Conservation (phyloP, 306 rosid species). For the Crataegus laevigata region DNA sequence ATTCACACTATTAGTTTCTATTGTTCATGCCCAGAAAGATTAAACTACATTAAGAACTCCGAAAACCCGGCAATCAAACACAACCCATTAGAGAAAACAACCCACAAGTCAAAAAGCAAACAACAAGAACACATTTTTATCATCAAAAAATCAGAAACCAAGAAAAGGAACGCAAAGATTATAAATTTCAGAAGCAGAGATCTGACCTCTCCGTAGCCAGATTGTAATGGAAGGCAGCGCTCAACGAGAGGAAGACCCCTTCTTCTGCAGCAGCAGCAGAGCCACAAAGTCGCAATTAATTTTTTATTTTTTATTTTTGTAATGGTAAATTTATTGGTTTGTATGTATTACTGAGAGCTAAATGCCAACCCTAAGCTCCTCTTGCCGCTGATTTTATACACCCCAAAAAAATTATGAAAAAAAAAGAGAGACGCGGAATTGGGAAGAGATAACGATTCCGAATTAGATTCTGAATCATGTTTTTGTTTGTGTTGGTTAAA, state of each 20-base stretch:
- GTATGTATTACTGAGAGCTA: neutral
- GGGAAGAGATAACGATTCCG: neutral
- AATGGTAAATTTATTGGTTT: neutral
- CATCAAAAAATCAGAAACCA: conserved; percentile 1
- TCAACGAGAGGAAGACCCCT: neutral
- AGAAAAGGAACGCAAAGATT: neutral
- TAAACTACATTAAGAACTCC: neutral
- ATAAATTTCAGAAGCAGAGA: neutral
- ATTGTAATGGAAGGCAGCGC: conserved; percentile 4
- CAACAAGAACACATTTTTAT: neutral
- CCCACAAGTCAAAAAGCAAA: neutral
- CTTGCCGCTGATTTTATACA: neutral
- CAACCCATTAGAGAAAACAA: neutral
- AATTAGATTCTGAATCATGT: conserved; percentile 5
- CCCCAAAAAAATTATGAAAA: neutral
- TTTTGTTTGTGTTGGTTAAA: neutral
- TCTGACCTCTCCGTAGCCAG: conserved; percentile 37
- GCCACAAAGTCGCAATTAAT: neutral
- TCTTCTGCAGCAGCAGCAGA: neutral
- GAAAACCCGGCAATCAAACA: neutral
- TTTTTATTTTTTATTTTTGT: too few species aligned
- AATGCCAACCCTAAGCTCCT: conserved; percentile 6
- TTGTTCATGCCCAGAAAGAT: neutral
- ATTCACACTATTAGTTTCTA: neutral
- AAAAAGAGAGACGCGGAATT: too few species aligned